Evolutionary conservation across 208 protist species (phyloP), one percentile per base, ranked within the genome.

Genomic region (Acanthamoeba triangularis): DNA sequence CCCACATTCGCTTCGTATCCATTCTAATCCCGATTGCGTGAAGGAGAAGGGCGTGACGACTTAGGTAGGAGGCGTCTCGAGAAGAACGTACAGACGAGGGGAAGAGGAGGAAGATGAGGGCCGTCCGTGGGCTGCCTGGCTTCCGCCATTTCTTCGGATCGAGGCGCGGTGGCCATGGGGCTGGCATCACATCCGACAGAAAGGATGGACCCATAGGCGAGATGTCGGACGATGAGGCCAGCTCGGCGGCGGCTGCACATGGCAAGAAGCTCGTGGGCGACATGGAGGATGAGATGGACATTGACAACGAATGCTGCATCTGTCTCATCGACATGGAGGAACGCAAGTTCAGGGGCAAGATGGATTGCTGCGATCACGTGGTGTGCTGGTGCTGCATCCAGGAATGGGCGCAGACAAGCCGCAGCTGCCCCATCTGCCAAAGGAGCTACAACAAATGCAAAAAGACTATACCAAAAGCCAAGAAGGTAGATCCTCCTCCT

Each of bases 281-380:
- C n/a, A 35, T 23, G 41, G 76, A 85, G 18, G 76, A 85, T 25
- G 76, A 85, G n/a, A n/a, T 59, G 16, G 44, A 85, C 1, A 18
- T 54, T 14, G 49, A 54, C 49, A 56, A 85, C 44, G 76, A 85
- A 33, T 85, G 76, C 44, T 85, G 76, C 44, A 85, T 85, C 44
- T 85, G 76, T 33, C 76, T 85, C 76, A 35, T 85, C 18, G 76
- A 85, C 10, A 49, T 85, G 76, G 76, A 59, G n/a, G 76, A 85
- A 23, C 76, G 35, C 23, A 49, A 56, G 44, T 85, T 59, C 30
- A 49, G 47, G 41, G 76, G 76, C 35, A 85, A 85, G 76, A 49
- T 85, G 76, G 76, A 85, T 35, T 85, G 76, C 76, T 85, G 76
- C 76, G 76, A 85, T 23, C 76, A 85, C 76, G 76, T 85, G 8